Conservation (phyloP, 352 stramenopile species). For the Globisporangium recalcitrans region DNA sequence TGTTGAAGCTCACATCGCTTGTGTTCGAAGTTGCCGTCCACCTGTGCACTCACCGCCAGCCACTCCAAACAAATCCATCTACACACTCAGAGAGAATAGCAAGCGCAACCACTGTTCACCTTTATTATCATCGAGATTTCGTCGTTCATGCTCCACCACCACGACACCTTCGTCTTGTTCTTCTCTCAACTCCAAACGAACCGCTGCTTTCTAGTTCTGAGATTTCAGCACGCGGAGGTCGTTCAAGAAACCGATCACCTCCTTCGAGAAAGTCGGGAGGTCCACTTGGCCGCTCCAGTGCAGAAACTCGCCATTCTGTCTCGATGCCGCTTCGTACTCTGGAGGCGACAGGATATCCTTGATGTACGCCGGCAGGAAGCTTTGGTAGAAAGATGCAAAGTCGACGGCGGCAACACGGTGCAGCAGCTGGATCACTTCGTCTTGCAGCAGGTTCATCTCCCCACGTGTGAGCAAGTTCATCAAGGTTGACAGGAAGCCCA, state of each 20-base stretch:
- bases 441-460: conserved; percentile 75
- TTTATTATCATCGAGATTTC: neutral
- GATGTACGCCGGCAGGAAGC: conserved; percentile 54
- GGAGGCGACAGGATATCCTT: conserved; percentile 57
- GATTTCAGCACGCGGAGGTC: conserved; percentile 73
- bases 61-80: neutral
- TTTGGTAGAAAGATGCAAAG: conserved; percentile 72
- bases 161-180: neutral
- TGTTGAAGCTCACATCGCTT: neutral
- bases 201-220: conserved; percentile 32
- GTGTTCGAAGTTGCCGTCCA: neutral
- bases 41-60: too few relatives aligned
- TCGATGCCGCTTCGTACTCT: conserved; percentile 44
- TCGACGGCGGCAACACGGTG: conserved; percentile 67
- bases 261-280: conserved; percentile 65
- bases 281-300: conserved; percentile 75
- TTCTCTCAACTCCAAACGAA: neutral
- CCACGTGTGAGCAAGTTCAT: conserved; percentile 75
- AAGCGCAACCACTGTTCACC: neutral
- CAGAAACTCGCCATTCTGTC: conserved; percentile 50
- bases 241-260: conserved; percentile 69
- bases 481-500: conserved; percentile 72
- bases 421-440: conserved; percentile 68
- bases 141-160: neutral
- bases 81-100: neutral